These are phyloP conservation scores for Ochetophila trinervis DNA, from an alignment of 306 rosid genomes.

Conservation along the genomic window DNA sequence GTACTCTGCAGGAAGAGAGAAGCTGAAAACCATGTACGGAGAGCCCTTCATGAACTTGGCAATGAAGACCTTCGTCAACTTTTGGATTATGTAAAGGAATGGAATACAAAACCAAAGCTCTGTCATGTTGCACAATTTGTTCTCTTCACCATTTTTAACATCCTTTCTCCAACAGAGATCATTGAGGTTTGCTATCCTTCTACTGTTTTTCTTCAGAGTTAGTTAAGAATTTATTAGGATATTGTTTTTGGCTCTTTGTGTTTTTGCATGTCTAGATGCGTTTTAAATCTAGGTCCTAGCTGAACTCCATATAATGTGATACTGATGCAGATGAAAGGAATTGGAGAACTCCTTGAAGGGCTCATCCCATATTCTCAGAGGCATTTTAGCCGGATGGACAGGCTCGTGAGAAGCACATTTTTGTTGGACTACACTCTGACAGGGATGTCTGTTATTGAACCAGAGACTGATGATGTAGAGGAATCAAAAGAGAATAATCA, in stretches of 20 bases:
- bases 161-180: conserved; percentile 68
- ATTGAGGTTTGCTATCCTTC: conserved; percentile 42
- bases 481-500: conserved; percentile 24
- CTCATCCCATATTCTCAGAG: conserved; percentile 81
- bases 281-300: no score
- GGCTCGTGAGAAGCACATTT: conserved; percentile 80
- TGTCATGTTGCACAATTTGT: conserved; percentile 86
- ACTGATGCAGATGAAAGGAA: conserved; percentile 73
- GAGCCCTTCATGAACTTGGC: conserved; percentile 52
- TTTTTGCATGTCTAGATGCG: neutral
- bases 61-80: conserved; percentile 57
- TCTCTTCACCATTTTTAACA: conserved; percentile 68
- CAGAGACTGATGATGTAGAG: conserved; percentile 44
- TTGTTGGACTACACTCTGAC: conserved; percentile 67
- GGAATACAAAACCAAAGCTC: conserved; percentile 88
- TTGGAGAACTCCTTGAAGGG: conserved; percentile 73
- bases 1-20: conserved; percentile 60
- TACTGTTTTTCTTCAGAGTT: neutral
- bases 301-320: conserved; percentile 3
- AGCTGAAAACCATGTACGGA: conserved; percentile 50
- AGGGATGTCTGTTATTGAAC: conserved; percentile 89
- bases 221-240: neutral
- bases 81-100: conserved; percentile 72
- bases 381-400: conserved; percentile 79
- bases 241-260: neutral